Conservation (phyloP, 768 basidiomycete genomes). For the Leucosporidium yakuticum region DNA sequence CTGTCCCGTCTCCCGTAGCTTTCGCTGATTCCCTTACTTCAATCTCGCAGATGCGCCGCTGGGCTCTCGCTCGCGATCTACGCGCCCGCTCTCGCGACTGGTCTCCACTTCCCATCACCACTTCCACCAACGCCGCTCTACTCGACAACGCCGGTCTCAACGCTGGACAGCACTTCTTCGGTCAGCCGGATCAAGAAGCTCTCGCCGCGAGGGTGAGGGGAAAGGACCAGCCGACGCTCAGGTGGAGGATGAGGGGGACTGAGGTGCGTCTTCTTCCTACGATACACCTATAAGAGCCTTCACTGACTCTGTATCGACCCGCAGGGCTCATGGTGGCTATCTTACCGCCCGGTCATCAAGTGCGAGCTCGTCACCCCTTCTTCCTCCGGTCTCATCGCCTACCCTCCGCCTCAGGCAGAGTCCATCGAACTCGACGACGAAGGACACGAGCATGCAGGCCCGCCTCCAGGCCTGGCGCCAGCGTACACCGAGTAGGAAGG, state of each 20-base stretch:
- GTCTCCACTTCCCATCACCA: conserved; percentile 31
- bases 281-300: background rate
- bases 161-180: conserved; percentile 15
- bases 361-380: conserved; percentile 29
- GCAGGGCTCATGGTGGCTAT: conserved; percentile 30
- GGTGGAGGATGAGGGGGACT: conserved; percentile 28
- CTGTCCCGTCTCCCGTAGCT: background rate
- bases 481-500: no score
- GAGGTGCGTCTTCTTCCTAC: conserved; percentile 11
- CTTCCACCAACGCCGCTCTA: conserved; percentile 18
- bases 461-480: no score
- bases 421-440: no score
- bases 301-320: background rate
- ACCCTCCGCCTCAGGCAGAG: no score
- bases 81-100: conserved; percentile 24
- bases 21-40: background rate
- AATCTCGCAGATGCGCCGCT: conserved; percentile 23
- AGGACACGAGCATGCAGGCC: no score
- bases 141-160: conserved; percentile 14
- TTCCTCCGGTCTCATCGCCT: background rate
- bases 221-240: conserved; percentile 20
- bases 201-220: background rate
- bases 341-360: conserved; percentile 23
- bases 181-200: background rate
- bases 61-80: conserved; percentile 17